These are phyloP conservation scores for Penicillium sp. DNA, from an alignment of 2,329 filamentous ascomycete genomes.

Conservation along the genomic window DNA sequence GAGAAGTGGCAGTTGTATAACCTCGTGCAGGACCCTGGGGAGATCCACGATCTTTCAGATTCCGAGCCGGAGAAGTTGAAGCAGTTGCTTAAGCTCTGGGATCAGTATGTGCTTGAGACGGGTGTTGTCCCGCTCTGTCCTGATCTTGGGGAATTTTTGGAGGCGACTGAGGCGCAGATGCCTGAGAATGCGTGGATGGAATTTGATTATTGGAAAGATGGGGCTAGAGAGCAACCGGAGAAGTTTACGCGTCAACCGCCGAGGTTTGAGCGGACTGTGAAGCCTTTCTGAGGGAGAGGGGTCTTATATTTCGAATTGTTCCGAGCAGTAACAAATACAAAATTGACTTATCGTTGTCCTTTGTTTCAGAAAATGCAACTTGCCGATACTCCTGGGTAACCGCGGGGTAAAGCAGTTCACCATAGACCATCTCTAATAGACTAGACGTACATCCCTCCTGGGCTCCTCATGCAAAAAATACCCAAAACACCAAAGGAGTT, in stretches of 20 bases:
- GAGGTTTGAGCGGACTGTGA: slow-evolving; percentile 35
- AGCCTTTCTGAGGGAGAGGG: slow-evolving; percentile 26
- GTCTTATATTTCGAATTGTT: neutral
- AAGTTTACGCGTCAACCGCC: slow-evolving; percentile 43
- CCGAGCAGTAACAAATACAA: neutral
- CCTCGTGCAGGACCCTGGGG: slow-evolving; percentile 51
- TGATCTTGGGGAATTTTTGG: slow-evolving; percentile 57
- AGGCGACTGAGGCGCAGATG: slow-evolving; percentile 63
- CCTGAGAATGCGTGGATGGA: slow-evolving; percentile 65
- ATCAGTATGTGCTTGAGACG: slow-evolving; percentile 58
- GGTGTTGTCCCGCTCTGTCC: slow-evolving; percentile 60
- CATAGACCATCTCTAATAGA: neutral
- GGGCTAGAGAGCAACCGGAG: slow-evolving; percentile 49
- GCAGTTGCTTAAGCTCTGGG: slow-evolving; percentile 54
- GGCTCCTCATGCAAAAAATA: no score
- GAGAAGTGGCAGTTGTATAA: slow-evolving; percentile 60
- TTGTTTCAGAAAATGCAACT: neutral
- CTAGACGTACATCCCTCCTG: neutral
- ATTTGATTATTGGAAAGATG: slow-evolving; percentile 62
- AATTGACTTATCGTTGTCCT: neutral
- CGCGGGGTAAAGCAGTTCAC: neutral
- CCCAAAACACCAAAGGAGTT: slow-evolving; percentile 7
- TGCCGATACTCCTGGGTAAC: neutral
- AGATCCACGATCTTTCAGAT: slow-evolving; percentile 48
- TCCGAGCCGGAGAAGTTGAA: slow-evolving; percentile 45